Percentiles rank a stretch among this genome's conserved stretches.
Conservation (phyloP, 495 filamentous ascomycete genomes). For the Geopyxis carbonaria region DNA sequence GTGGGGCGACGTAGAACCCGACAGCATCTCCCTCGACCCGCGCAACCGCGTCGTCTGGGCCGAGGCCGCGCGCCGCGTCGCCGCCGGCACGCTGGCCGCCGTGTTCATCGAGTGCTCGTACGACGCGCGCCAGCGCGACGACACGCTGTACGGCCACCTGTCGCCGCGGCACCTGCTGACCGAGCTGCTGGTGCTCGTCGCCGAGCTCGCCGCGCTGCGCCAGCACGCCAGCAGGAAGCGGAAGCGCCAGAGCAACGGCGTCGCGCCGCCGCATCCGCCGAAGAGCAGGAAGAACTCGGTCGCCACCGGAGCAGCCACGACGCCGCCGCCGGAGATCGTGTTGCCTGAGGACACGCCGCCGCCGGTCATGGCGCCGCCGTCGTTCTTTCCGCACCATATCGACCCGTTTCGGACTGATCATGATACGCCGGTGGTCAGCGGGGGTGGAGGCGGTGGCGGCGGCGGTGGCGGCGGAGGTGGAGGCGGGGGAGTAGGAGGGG, state of each 20-base stretch:
- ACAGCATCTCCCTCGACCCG: slow-evolving; percentile 63
- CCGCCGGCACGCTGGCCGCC: slow-evolving; percentile 45
- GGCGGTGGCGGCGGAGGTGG: slow-evolving; percentile 6
- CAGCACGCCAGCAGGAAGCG: slow-evolving; percentile 19
- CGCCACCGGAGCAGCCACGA: not conserved
- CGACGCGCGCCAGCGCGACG: slow-evolving; percentile 54
- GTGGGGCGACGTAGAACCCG: slow-evolving; percentile 85
- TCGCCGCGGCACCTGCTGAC: slow-evolving; percentile 61
- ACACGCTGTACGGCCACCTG: slow-evolving; percentile 72
- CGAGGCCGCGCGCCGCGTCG: slow-evolving; percentile 70
- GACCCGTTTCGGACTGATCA: not conserved
- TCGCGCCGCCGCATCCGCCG: slow-evolving; percentile 5
- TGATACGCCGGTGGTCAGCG: not conserved
- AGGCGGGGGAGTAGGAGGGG: not conserved
- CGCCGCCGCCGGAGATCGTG: not conserved
- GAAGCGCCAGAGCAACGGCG: slow-evolving; percentile 21
- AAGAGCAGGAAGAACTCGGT: slow-evolving; percentile 2
- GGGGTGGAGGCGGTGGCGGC: not conserved
- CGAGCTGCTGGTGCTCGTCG: slow-evolving; percentile 57
- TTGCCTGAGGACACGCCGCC: not conserved
- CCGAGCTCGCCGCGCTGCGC: slow-evolving; percentile 36
- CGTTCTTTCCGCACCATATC: too few species aligned
- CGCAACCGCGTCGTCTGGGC: slow-evolving; percentile 66
- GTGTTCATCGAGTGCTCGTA: slow-evolving; percentile 95
- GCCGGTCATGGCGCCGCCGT: too few species aligned